Conservation (phyloP, 2,329 filamentous ascomycete species). For the Zasmidium citrigriseum region DNA sequence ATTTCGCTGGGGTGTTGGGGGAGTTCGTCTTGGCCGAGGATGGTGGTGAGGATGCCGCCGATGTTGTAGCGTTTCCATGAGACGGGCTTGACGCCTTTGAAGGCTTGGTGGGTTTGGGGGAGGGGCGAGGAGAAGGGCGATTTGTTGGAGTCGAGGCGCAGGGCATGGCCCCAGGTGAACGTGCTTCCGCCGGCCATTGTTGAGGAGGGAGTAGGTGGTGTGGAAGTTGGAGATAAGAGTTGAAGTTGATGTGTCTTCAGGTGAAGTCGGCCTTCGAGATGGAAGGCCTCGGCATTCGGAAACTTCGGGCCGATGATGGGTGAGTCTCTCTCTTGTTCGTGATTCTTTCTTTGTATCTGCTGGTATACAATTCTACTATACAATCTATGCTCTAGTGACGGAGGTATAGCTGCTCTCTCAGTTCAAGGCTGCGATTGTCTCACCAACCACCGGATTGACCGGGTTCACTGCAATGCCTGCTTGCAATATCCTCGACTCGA, state of each 20-base stretch:
- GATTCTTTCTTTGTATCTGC: not conserved
- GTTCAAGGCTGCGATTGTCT: constrained; percentile 11
- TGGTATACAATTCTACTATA: no score
- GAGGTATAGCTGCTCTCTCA: not conserved
- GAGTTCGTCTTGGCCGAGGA: constrained; percentile 80
- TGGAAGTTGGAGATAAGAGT: not conserved
- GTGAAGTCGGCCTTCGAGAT: not conserved
- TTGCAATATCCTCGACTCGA: constrained; percentile 5
- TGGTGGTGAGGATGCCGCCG: constrained; percentile 73
- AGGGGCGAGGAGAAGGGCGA: constrained; percentile 36
- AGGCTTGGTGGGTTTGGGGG: constrained; percentile 32
- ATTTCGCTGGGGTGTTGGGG: constrained; percentile 53
- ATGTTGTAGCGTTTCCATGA: constrained; percentile 71
- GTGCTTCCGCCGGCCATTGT: constrained; percentile 33
- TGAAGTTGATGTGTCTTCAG: not conserved
- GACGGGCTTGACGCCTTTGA: constrained; percentile 42
- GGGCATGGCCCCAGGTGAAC: constrained; percentile 35
- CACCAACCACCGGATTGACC: constrained; percentile 5
- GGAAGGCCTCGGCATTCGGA: not conserved
- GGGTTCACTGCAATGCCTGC: constrained; percentile 6
- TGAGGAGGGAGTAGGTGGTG: not conserved
- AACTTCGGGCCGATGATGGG: not conserved
- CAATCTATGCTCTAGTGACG: not conserved
- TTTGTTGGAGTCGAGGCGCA: constrained; percentile 31
- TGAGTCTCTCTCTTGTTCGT: not conserved